These are phyloP conservation scores for Bipolaris sorokiniana DNA, from an alignment of 2,329 filamentous ascomycete genomes.

Conservation along the genomic window DNA sequence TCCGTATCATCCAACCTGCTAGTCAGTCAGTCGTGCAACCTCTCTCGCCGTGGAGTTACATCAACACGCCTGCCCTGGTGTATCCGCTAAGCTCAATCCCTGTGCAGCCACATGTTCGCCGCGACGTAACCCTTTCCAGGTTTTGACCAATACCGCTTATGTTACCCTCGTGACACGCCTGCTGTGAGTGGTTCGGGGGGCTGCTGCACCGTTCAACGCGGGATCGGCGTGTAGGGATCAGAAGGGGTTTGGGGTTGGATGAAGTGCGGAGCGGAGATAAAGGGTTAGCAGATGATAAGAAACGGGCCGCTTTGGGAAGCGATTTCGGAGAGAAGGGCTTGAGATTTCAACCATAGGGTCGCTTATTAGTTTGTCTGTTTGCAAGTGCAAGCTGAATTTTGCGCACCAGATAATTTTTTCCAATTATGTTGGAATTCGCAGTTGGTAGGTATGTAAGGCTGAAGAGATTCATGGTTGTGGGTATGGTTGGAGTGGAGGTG, in stretches of 20 bases:
- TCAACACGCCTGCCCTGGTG: constrained; percentile 8
- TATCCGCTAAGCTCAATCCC: constrained; percentile 3
- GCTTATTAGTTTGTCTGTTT: neutral
- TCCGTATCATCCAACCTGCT: neutral
- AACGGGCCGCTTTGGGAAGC: constrained; percentile 8
- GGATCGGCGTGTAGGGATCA: constrained; percentile 13
- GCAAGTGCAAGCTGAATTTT: neutral
- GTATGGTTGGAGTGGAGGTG: neutral
- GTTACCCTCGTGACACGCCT: neutral
- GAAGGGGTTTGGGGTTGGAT: constrained; percentile 6
- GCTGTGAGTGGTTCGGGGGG: constrained; percentile 18
- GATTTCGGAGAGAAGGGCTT: constrained; percentile 5
- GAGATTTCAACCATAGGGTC: neutral
- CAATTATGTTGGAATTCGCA: neutral
- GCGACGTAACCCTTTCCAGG: constrained; percentile 24
- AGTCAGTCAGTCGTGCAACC: constrained; percentile 9
- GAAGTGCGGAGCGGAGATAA: neutral
- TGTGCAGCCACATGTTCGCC: constrained; percentile 5
- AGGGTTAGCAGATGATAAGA: constrained; percentile 19
- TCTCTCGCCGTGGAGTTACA: constrained; percentile 25
- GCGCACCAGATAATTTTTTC: neutral
- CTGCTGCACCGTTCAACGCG: constrained; percentile 13
- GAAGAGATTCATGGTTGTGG: neutral
- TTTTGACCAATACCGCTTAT: constrained; percentile 14
- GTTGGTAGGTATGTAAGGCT: neutral